A percentile compares a stretch with the other conserved stretches of the same genome.
Conservation (phyloP, 106 monocot species). For the Dendrobium huoshanense region DNA sequence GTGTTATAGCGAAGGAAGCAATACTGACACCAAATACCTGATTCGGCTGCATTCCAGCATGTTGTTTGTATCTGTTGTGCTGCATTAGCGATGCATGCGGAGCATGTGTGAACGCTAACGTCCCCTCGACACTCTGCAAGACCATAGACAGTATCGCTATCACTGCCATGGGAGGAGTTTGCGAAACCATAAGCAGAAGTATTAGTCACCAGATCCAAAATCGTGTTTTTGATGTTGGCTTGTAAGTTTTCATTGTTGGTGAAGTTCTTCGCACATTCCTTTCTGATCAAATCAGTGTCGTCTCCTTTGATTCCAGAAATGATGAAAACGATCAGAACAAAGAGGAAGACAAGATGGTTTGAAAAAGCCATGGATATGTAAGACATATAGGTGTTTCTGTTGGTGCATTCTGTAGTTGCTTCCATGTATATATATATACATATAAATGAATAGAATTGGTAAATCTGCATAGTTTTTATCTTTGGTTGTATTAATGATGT, state of each 20-base stretch:
- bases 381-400: too few species aligned
- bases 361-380: background rate
- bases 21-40: background rate
- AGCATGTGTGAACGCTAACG: background rate
- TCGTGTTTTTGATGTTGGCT: background rate
- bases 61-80: background rate
- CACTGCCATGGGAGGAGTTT: background rate
- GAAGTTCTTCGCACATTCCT: background rate
- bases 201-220: background rate
- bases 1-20: background rate
- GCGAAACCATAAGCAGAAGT: background rate
- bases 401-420: too few species aligned
- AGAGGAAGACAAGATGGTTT: background rate
- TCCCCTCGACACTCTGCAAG: background rate
- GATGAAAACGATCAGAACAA: background rate
- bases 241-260: background rate
- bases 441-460: too few species aligned
- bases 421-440: too few species aligned
- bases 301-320: background rate
- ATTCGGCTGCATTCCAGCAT: background rate
- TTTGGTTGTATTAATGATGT: too few species aligned
- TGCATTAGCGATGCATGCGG: background rate
- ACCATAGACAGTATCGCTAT: background rate
- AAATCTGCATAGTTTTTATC: too few species aligned
- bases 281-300: background rate